Conservation (phyloP, 208 protist genomes). For the Balamuthia mandrillaris region DNA sequence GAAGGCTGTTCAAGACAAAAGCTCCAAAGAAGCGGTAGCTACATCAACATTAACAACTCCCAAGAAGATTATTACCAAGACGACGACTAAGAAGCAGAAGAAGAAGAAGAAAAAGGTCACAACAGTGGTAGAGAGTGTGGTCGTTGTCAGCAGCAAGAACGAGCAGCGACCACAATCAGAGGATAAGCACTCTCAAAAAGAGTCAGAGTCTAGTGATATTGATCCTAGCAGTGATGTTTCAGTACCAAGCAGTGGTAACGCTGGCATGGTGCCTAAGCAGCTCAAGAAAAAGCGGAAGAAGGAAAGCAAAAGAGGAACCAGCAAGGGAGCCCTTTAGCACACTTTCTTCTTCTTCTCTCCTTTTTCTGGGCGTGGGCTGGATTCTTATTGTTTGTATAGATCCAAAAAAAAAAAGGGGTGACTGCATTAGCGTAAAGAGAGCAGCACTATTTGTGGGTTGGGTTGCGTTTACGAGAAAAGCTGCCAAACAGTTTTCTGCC, state of each 20-base stretch:
- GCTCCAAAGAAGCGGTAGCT: background rate
- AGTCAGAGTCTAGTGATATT: background rate
- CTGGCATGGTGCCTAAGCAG: conserved; percentile 14
- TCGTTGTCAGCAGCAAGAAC: background rate
- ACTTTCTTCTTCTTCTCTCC: too few species aligned
- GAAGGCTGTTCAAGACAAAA: background rate
- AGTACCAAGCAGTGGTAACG: background rate
- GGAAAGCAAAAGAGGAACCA: too few species aligned
- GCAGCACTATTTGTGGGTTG: too few species aligned
- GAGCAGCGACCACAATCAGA: background rate
- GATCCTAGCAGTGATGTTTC: background rate
- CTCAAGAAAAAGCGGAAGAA: background rate
- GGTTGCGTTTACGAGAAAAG: too few species aligned
- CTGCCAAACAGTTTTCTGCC: too few species aligned
- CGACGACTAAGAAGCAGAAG: background rate
- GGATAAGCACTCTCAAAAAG: background rate
- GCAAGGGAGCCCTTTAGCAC: too few species aligned
- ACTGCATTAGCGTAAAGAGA: too few species aligned
- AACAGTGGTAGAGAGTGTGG: background rate
- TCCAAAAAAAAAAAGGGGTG: too few species aligned
- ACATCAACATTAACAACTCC: background rate
- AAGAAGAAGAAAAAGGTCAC: background rate
- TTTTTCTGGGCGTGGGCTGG: too few species aligned
- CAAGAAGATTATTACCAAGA: background rate
- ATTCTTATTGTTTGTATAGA: too few species aligned